A percentile compares a stretch with the other conserved stretches of the same genome.
Conservation (phyloP, 2,329 filamentous ascomycete genomes). For the Diaporthe sp. region DNA sequence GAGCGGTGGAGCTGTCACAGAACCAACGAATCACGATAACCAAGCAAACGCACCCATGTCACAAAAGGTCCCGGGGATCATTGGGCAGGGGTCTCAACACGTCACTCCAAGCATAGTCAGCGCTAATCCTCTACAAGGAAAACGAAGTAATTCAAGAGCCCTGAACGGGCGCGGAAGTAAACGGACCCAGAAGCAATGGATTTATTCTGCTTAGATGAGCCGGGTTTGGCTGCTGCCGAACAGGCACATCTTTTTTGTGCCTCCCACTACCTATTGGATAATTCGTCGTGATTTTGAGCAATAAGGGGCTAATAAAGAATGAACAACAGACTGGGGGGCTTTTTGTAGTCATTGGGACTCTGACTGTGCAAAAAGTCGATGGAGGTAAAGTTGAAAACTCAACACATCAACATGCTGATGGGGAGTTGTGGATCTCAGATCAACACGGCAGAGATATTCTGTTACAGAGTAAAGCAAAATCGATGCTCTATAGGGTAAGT, state of each 20-base stretch:
- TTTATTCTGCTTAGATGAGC: background rate
- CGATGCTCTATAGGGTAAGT: no score
- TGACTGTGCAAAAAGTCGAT: background rate
- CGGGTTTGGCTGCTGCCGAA: background rate
- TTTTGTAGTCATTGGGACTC: no score
- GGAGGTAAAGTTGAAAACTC: background rate
- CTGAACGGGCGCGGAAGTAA: background rate
- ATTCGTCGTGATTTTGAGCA: background rate
- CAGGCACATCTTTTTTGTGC: background rate
- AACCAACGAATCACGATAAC: background rate
- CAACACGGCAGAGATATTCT: background rate
- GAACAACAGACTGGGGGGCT: background rate
- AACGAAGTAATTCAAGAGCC: background rate
- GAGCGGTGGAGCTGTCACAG: background rate
- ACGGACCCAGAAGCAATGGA: background rate
- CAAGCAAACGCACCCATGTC: background rate
- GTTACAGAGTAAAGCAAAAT: no score
- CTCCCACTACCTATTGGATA: background rate
- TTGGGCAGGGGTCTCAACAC: no score
- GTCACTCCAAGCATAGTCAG: background rate
- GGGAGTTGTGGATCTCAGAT: background rate
- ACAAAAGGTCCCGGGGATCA: background rate
- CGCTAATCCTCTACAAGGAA: no score
- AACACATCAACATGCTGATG: no score
- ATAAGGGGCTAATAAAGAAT: background rate